Percentiles rank a stretch among this genome's conserved stretches.
Conservation (phyloP, 2,329 filamentous ascomycete genomes). For the Colletotrichum magnum region DNA sequence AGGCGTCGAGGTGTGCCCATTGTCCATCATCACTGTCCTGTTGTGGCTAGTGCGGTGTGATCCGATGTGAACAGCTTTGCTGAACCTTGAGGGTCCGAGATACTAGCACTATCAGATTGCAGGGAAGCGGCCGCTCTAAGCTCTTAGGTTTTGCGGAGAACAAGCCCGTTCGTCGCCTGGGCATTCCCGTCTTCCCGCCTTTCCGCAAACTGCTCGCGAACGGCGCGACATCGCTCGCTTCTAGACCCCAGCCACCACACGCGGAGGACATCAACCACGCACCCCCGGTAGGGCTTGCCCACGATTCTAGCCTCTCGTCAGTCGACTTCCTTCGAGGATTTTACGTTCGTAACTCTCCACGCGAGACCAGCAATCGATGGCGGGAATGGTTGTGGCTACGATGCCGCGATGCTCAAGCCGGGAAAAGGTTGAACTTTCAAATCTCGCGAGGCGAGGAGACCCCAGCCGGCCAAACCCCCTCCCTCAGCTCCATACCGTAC, state of each 20-base stretch:
- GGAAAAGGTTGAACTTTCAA: slow-evolving; percentile 25
- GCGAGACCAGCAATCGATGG: slow-evolving; percentile 12
- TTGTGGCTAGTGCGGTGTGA: slow-evolving; percentile 41
- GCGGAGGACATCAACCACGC: slow-evolving; percentile 29
- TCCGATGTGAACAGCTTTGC: slow-evolving; percentile 38
- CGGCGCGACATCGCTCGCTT: slow-evolving; percentile 37
- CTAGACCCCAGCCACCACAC: slow-evolving; percentile 36
- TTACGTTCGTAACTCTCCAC: slow-evolving; percentile 35
- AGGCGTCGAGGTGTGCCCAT: slow-evolving; percentile 37
- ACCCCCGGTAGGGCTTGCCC: slow-evolving; percentile 21
- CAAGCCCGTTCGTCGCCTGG: slow-evolving; percentile 18
- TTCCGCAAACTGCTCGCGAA: slow-evolving; percentile 35
- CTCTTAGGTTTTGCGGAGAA: slow-evolving; percentile 36
- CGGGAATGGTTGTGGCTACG: neutral
- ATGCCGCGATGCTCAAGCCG: slow-evolving; percentile 17
- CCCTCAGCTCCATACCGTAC: slow-evolving; percentile 35
- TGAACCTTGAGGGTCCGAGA: slow-evolving; percentile 39
- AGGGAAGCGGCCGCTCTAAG: slow-evolving; percentile 27
- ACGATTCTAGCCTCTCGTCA: slow-evolving; percentile 9
- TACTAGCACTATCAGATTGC: slow-evolving; percentile 26
- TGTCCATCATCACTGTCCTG: slow-evolving; percentile 29
- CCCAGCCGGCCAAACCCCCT: slow-evolving; percentile 5
- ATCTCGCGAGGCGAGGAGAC: slow-evolving; percentile 31
- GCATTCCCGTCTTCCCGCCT: slow-evolving; percentile 35
- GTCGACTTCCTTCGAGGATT: slow-evolving; percentile 11